Percentiles rank a stretch among this genome's conserved stretches.
phyloP scores from a whole-genome alignment of 768 basidiomycete species.

The Mycena haematopus region DNA sequence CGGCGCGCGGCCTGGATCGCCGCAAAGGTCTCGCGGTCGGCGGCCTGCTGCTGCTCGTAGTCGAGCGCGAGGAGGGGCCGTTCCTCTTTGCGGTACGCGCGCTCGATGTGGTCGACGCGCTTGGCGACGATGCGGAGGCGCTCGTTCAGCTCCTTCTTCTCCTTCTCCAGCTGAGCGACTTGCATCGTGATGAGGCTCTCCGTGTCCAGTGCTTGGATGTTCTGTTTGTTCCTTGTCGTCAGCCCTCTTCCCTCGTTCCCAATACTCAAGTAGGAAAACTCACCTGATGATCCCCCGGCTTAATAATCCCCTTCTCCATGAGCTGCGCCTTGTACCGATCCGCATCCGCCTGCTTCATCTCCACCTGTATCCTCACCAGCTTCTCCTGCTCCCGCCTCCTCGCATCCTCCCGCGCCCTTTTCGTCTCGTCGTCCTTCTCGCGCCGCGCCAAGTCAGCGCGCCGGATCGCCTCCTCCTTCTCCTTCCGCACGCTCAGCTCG shows the following conservation, averaged over 20 bases:
- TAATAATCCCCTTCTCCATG: slow-evolving; percentile 77
- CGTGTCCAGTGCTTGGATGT: slow-evolving; percentile 84
- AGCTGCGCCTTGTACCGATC: slow-evolving; percentile 87
- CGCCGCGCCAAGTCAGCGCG: slow-evolving; percentile 70
- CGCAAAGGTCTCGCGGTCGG: slow-evolving; percentile 76
- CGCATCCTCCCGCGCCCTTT: slow-evolving; percentile 66
- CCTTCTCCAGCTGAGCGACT: slow-evolving; percentile 95
- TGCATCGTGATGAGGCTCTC: slow-evolving; percentile 88
- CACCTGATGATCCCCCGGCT: slow-evolving; percentile 47
- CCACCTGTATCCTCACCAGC: slow-evolving; percentile 75
- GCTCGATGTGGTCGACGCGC: slow-evolving; percentile 94
- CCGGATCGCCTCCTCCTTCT: slow-evolving; percentile 85
- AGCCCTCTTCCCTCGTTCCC: not conserved
- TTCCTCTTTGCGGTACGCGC: slow-evolving; percentile 94
- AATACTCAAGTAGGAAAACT: not conserved
- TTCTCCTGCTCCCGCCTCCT: slow-evolving; percentile 71
- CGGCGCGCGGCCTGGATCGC: slow-evolving; percentile 60
- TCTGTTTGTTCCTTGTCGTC: slow-evolving; percentile 52
- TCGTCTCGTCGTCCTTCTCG: slow-evolving; percentile 75
- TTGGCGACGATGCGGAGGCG: slow-evolving; percentile 84
- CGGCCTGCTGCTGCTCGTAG: slow-evolving; percentile 83
- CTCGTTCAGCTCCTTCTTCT: slow-evolving; percentile 87
- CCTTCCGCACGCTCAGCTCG: slow-evolving; percentile 84
- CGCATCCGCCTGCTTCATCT: slow-evolving; percentile 80
- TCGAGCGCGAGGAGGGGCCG: slow-evolving; percentile 84